Evolutionary conservation across 345 rosid genomes (phyloP).

Genomic region (Salix arbutifolia): DNA sequence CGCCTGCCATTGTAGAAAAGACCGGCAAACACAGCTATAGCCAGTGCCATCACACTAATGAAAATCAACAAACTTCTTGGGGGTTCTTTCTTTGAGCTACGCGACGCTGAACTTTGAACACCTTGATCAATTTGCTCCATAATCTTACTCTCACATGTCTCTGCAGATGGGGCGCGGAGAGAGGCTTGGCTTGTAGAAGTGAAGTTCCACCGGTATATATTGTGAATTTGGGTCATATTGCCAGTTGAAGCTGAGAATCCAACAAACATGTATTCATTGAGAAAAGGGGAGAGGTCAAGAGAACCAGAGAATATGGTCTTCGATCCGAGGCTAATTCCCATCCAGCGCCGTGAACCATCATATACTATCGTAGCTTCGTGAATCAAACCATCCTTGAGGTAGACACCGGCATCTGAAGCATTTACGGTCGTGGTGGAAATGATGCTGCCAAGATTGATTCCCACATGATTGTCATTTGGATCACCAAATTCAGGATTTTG

Average conservation of each 20-base stretch:
- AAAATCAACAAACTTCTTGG: constrained; percentile 36
- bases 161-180: constrained; percentile 36
- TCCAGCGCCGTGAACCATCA: constrained; percentile 38
- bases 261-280: constrained; percentile 53
- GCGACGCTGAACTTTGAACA: neutral
- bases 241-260: constrained; percentile 59
- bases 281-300: constrained; percentile 42
- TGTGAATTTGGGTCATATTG: constrained; percentile 41
- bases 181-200: constrained; percentile 42
- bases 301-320: constrained; percentile 34
- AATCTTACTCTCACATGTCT: constrained; percentile 39
- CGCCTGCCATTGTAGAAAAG: constrained; percentile 31
- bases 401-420: constrained; percentile 38
- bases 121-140: neutral
- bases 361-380: constrained; percentile 43
- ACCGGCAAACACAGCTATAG: constrained; percentile 23
- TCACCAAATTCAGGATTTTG: constrained; percentile 45
- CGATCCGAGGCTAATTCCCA: constrained; percentile 34
- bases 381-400: constrained; percentile 38
- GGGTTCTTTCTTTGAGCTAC: constrained; percentile 17
- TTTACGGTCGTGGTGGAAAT: constrained; percentile 31
- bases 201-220: constrained; percentile 44
- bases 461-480: constrained; percentile 51
- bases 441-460: constrained; percentile 47
- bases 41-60: constrained; percentile 27